These are phyloP conservation scores for Torulaspora indica DNA, from an alignment of 805 yeast genomes.

Conservation along the genomic window DNA sequence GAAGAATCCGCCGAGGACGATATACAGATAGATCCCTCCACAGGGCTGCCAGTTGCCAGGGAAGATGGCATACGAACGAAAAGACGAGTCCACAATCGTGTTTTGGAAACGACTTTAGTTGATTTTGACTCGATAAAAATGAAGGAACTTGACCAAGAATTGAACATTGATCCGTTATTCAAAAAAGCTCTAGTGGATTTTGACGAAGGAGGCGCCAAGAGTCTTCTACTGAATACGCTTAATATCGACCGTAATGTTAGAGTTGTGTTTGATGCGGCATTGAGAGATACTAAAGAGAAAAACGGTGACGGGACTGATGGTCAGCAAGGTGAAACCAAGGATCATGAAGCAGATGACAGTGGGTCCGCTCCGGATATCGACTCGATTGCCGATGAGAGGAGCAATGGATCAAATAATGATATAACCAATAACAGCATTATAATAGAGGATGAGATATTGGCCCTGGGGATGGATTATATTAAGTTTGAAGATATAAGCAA, in stretches of 20 bases:
- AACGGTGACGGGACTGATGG: constrained; percentile 19
- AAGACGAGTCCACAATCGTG: constrained; percentile 32
- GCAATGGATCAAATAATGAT: neutral
- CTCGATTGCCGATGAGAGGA: neutral
- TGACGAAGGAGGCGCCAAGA: constrained; percentile 79
- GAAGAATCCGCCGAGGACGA: constrained; percentile 24
- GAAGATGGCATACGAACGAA: constrained; percentile 23
- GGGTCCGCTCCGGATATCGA: neutral
- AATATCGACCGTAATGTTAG: constrained; percentile 49
- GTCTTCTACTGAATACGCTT: constrained; percentile 59
- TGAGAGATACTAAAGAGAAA: constrained; percentile 25
- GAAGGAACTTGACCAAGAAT: constrained; percentile 58
- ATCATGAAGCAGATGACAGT: constrained; percentile 10
- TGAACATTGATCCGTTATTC: constrained; percentile 68
- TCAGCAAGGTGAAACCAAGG: constrained; percentile 16
- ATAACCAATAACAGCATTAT: constrained; percentile 2
- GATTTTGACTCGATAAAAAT: constrained; percentile 48
- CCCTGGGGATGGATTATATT: constrained; percentile 35
- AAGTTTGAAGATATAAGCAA: constrained; percentile 31
- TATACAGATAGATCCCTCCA: constrained; percentile 32
- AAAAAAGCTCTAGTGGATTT: constrained; percentile 71
- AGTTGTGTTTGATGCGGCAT: constrained; percentile 61
- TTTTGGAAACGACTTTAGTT: constrained; percentile 44
- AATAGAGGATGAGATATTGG: constrained; percentile 33
- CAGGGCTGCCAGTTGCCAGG: constrained; percentile 34